Evolutionary conservation across 306 rosid genomes (phyloP).

Genomic region (Cicer chorassanicum): DNA sequence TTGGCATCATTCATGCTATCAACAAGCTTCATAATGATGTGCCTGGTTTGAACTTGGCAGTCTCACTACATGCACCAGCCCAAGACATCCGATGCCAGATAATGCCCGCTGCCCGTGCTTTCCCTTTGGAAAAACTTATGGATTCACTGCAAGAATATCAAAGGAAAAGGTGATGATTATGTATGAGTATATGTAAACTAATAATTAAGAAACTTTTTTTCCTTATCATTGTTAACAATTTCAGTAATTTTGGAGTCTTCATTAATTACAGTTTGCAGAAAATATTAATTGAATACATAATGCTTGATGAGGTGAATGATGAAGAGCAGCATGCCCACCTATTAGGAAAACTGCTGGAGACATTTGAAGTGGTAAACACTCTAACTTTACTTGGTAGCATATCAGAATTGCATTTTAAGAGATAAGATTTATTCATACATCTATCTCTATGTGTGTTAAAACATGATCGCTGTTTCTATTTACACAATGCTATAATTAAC

Average conservation of each 20-base stretch:
- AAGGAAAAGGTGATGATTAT: conserved; percentile 58
- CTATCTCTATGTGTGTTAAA: neutral
- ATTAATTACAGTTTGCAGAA: conserved; percentile 71
- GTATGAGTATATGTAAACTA: neutral
- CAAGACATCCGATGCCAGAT: conserved; percentile 95
- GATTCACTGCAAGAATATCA: conserved; percentile 82
- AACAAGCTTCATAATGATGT: conserved; percentile 85
- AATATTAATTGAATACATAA: conserved; percentile 93
- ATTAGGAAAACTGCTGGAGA: conserved; percentile 79
- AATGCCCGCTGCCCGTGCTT: conserved; percentile 99
- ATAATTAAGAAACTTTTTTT: neutral
- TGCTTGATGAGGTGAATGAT: conserved; percentile 96
- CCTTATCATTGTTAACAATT: neutral
- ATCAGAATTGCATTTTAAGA: conserved; percentile 5
- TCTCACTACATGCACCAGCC: conserved; percentile 92
- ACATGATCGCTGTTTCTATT: neutral
- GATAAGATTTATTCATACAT: neutral
- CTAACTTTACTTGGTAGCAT: conserved; percentile 25
- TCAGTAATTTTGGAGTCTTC: conserved; percentile 30
- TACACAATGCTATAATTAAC: conserved; percentile 20
- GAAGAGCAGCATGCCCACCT: conserved; percentile 91
- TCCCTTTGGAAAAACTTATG: conserved; percentile 91
- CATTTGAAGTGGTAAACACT: conserved; percentile 83
- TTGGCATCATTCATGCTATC: conserved; percentile 91
- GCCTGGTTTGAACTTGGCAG: conserved; percentile 94